Conservation (phyloP, 2,329 filamentous ascomycete genomes). For the Akanthomyces muscarius region DNA sequence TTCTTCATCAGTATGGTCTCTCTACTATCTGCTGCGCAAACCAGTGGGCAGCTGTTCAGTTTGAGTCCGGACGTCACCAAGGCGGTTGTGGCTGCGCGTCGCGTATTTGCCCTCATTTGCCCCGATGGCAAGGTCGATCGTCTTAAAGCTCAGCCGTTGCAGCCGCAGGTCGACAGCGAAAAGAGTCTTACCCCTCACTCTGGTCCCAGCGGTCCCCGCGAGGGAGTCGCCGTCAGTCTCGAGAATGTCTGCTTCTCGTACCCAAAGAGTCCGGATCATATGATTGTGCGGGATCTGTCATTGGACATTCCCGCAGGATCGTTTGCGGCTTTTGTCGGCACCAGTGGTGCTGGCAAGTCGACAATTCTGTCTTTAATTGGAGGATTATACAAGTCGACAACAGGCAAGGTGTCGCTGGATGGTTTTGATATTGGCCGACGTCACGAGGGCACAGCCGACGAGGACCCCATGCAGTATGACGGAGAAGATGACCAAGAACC, state of each 20-base stretch:
- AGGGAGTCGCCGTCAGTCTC: constrained; percentile 12
- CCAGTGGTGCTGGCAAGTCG: constrained; percentile 16
- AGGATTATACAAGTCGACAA: constrained; percentile 14
- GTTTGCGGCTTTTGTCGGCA: constrained; percentile 11
- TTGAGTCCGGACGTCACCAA: constrained; percentile 60
- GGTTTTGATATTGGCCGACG: constrained; percentile 21
- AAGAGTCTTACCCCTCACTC: background rate
- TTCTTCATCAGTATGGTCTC: constrained; percentile 62
- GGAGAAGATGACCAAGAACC: background rate
- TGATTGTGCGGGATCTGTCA: background rate
- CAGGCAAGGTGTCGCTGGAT: constrained; percentile 1
- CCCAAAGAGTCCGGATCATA: constrained; percentile 12
- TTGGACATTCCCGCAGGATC: constrained; percentile 10
- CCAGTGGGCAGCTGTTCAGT: constrained; percentile 61
- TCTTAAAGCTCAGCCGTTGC: background rate
- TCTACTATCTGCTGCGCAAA: constrained; percentile 57
- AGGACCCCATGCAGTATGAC: background rate
- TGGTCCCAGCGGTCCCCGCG: background rate
- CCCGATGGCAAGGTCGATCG: constrained; percentile 1
- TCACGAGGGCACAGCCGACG: background rate
- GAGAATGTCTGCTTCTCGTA: constrained; percentile 18
- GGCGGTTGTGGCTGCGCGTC: constrained; percentile 48
- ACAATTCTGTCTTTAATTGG: constrained; percentile 13
- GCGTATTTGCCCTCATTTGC: constrained; percentile 37
- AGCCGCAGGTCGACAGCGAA: constrained; percentile 14